phyloP scores from a whole-genome alignment of 306 rosid species.

The Oemleria cerasiformis region DNA sequence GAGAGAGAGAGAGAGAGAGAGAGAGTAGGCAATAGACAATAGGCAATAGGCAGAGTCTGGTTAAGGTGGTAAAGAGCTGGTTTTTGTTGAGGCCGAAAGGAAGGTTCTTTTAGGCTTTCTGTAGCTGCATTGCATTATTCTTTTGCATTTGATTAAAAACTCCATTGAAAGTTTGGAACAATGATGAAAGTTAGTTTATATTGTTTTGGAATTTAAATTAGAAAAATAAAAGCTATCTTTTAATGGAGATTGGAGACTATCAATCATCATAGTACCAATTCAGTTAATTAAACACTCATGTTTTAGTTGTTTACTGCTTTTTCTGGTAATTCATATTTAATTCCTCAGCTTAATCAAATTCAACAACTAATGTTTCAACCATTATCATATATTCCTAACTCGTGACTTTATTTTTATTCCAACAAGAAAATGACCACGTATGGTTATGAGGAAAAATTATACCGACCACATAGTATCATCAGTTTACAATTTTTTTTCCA shows the following conservation, averaged over 20 bases:
- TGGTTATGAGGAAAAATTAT: too few species aligned
- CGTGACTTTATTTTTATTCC: background rate
- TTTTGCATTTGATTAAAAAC: slow-evolving; percentile 4
- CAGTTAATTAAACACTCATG: background rate
- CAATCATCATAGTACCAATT: background rate
- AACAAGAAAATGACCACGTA: background rate
- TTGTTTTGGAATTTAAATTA: background rate
- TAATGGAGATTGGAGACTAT: slow-evolving; percentile 1
- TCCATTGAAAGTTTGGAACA: background rate
- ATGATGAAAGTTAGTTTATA: background rate
- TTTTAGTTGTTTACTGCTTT: background rate
- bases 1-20: slow-evolving; percentile 20
- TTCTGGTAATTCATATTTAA: background rate
- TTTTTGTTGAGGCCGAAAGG: slow-evolving; percentile 47
- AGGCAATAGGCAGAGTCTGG: slow-evolving; percentile 10
- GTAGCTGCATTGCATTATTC: slow-evolving; percentile 23
- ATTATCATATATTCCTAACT: background rate
- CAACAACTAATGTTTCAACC: background rate
- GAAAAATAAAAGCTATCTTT: slow-evolving; percentile 2
- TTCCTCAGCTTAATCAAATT: background rate
- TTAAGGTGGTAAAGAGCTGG: slow-evolving; percentile 25
- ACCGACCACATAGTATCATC: too few species aligned
- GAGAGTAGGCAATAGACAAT: slow-evolving; percentile 11
- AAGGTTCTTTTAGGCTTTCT: slow-evolving; percentile 54
- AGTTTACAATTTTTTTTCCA: too few species aligned